Evolutionary conservation across 192 early-diverging fungal species (phyloP).

Genomic region (Coemansia aciculifera): DNA sequence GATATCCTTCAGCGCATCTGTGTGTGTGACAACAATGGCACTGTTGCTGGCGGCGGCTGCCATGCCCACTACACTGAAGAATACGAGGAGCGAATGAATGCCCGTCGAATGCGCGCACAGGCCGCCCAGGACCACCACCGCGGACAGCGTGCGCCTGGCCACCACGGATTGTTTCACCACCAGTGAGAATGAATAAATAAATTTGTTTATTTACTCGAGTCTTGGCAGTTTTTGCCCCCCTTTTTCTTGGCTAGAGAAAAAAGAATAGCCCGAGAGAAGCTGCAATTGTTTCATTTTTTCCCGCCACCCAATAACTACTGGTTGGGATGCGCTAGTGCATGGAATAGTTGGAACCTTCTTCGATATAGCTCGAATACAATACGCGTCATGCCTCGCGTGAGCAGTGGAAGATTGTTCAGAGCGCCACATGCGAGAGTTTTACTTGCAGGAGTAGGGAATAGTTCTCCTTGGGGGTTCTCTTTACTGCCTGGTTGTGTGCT

Average conservation of each 20-base stretch:
- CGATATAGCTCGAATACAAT: background rate
- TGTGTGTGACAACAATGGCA: constrained; percentile 58
- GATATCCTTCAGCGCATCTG: constrained; percentile 76
- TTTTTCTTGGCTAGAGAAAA: background rate
- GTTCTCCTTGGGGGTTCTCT: background rate
- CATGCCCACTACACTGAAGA: constrained; percentile 59
- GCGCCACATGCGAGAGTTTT: background rate
- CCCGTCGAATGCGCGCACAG: constrained; percentile 49
- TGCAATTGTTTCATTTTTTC: background rate
- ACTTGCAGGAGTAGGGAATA: background rate
- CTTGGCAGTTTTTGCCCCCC: background rate
- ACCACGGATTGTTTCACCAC: constrained; percentile 1
- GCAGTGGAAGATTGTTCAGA: background rate
- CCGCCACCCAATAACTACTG: background rate
- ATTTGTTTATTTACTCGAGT: background rate
- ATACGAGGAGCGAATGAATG: constrained; percentile 51
- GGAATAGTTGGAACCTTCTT: background rate
- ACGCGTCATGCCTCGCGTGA: background rate
- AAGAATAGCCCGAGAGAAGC: background rate
- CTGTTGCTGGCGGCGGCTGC: constrained; percentile 33
- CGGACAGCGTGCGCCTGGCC: background rate
- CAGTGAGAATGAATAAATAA: background rate
- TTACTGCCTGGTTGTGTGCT: background rate
- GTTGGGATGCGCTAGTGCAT: background rate
- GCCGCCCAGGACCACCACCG: constrained; percentile 28